A percentile compares a stretch with the other conserved stretches of the same genome.
These are phyloP conservation scores for Fallopia convolvulus DNA, from an alignment of 148 eudicot species.

Conservation along the genomic window DNA sequence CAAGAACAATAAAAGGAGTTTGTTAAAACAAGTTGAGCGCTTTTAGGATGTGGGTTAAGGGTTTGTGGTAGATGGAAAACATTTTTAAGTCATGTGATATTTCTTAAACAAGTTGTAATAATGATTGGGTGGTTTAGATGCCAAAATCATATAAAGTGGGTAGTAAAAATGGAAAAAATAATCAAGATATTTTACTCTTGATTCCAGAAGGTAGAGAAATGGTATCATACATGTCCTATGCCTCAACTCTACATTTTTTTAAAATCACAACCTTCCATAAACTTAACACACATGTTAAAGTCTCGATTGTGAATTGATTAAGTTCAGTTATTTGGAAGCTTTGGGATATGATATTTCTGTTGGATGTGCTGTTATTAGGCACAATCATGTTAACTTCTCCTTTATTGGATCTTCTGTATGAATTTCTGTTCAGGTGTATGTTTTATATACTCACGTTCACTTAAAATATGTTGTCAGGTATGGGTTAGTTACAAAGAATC, in stretches of 20 bases:
- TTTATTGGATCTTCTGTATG: neutral
- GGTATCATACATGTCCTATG: neutral
- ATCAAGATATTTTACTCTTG: neutral
- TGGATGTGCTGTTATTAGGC: neutral
- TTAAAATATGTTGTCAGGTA: constrained; percentile 33
- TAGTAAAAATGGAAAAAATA: neutral
- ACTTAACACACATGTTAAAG: neutral
- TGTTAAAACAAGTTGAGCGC: neutral
- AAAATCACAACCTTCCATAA: neutral
- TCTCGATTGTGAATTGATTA: neutral
- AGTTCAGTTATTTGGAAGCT: neutral
- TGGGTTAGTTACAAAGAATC: constrained; percentile 77
- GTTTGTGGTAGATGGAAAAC: neutral
- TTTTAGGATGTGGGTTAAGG: neutral
- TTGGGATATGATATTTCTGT: neutral
- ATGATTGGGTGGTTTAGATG: neutral
- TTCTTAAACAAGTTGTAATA: neutral
- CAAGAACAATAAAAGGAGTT: neutral
- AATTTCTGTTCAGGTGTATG: neutral
- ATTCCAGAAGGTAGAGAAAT: neutral
- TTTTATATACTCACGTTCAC: neutral
- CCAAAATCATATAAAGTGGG: neutral
- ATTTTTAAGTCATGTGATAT: neutral
- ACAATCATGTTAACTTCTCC: neutral
- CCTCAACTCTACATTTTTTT: neutral